A percentile compares a stretch with the other conserved stretches of the same genome.
Evolutionary conservation across 768 basidiomycete species (phyloP).

Genomic region (Mycena maculata): DNA sequence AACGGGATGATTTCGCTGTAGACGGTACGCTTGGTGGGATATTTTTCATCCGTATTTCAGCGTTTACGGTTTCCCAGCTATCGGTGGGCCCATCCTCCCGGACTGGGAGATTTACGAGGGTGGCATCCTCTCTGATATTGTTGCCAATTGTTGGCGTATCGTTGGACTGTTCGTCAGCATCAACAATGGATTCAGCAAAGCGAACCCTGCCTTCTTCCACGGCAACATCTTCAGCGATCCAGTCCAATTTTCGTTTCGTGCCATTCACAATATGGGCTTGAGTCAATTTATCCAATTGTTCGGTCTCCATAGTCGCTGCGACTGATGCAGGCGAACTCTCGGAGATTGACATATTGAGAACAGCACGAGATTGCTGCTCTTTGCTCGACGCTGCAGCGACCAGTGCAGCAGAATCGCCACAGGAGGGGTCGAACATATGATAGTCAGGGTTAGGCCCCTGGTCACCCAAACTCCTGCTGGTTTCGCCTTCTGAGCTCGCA

Average conservation of each 20-base stretch:
- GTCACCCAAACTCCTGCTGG: too few relatives aligned
- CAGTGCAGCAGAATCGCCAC: background rate
- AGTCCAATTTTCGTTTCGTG: constrained; percentile 17
- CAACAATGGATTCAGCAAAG: background rate
- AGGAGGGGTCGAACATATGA: too few relatives aligned
- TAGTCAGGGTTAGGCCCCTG: too few relatives aligned
- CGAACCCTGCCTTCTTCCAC: background rate
- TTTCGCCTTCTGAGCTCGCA: too few relatives aligned
- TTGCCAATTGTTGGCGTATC: too few relatives aligned
- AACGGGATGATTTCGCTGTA: constrained; percentile 20
- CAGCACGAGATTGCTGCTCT: too few relatives aligned
- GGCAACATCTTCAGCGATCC: constrained; percentile 3
- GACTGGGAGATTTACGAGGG: background rate
- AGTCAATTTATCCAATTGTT: background rate
- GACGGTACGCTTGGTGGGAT: background rate
- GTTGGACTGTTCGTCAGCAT: too few relatives aligned
- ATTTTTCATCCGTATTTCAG: background rate
- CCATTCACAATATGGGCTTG: constrained; percentile 18
- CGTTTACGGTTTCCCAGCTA: background rate
- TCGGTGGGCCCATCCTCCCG: background rate
- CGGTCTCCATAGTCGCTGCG: constrained; percentile 12
- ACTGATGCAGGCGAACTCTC: background rate
- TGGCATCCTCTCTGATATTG: background rate
- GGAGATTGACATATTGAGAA: constrained; percentile 12
- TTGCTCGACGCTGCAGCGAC: too few relatives aligned